phyloP scores from a whole-genome alignment of 805 yeast species.

The Soucietia sequanensis region DNA sequence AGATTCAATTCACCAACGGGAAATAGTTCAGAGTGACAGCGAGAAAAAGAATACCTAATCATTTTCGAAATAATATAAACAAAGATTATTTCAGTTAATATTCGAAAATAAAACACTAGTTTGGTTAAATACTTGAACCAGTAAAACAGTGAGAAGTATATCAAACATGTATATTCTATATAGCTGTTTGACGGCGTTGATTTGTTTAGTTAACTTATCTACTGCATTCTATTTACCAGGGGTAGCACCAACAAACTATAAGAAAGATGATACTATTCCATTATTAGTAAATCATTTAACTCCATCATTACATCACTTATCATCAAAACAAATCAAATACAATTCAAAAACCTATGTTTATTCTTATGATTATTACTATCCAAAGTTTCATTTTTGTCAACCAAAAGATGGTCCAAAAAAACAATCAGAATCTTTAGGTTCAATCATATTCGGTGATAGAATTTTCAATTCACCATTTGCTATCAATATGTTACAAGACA shows the following conservation, averaged over 20 bases:
- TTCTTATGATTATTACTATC: conserved; percentile 81
- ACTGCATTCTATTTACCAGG: conserved; percentile 89
- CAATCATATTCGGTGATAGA: conserved; percentile 93
- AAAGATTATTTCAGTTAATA: too few relatives aligned
- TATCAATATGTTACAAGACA: conserved; percentile 71
- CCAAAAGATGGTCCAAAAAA: conserved; percentile 67
- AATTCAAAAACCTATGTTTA: conserved; percentile 57
- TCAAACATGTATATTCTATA: conserved; percentile 9
- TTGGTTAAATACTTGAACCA: too few relatives aligned
- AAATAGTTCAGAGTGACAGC: too few relatives aligned
- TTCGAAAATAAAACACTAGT: too few relatives aligned
- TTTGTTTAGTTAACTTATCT: conserved; percentile 17
- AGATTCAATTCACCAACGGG: too few relatives aligned
- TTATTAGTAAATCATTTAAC: conserved; percentile 88
- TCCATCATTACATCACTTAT: conserved; percentile 55
- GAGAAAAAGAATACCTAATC: too few relatives aligned
- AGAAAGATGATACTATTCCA: conserved; percentile 68
- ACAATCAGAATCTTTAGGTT: conserved; percentile 88
- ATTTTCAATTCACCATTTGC: conserved; percentile 90
- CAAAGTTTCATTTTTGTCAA: conserved; percentile 77
- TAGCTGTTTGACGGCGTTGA: conserved; percentile 13
- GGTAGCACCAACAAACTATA: conserved; percentile 90
- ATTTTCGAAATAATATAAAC: too few relatives aligned
- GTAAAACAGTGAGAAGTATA: too few relatives aligned
- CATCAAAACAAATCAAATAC: conserved; percentile 22